Conservation (phyloP, 2,329 filamentous ascomycete species). For the Colletotrichum sp. region DNA sequence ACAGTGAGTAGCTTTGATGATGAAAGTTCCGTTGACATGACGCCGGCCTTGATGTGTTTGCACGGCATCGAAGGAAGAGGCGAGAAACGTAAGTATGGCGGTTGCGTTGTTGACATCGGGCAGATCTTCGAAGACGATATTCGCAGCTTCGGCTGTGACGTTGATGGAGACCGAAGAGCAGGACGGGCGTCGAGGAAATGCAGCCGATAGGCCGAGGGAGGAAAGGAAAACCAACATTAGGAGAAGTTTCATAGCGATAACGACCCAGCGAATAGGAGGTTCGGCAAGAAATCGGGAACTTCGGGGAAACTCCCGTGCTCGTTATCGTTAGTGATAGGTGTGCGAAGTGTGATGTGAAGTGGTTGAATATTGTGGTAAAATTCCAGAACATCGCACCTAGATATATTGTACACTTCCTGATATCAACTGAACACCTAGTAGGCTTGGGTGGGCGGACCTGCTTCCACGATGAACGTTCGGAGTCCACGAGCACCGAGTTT, state of each 20-base stretch:
- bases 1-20: background rate
- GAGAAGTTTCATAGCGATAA: background rate
- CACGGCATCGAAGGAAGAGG: background rate
- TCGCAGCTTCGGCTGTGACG: background rate
- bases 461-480: background rate
- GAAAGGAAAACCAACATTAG: rapidly evolving
- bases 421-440: background rate
- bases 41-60: background rate
- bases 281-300: background rate
- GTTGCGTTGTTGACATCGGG: background rate
- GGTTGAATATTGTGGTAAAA: background rate
- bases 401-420: background rate
- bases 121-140: background rate
- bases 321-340: background rate
- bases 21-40: background rate
- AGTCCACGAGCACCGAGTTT: background rate
- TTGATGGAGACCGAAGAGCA: background rate
- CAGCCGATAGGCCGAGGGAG: background rate
- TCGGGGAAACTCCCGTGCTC: background rate
- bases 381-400: background rate
- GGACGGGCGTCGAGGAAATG: background rate
- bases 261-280: background rate
- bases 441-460: background rate
- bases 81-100: background rate
- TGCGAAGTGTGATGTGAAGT: background rate